Conservation (phyloP, 345 rosid species). For the Rhodomyrtus tomentosa region DNA sequence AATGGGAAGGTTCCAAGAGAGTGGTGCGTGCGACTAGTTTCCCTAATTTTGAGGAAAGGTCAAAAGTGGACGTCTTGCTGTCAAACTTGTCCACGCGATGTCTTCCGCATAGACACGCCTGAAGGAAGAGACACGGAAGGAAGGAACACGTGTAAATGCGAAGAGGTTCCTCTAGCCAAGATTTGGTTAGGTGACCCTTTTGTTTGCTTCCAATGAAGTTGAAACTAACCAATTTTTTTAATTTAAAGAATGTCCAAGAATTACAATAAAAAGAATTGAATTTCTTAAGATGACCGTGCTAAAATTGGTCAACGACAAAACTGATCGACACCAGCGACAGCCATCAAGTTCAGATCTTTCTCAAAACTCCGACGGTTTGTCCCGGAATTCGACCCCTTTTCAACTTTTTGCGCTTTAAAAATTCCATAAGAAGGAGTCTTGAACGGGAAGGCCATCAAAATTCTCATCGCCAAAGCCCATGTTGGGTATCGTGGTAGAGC, state of each 20-base stretch:
- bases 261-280: background rate
- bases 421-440: slow-evolving; percentile 53
- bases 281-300: background rate
- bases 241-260: background rate
- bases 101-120: background rate
- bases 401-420: slow-evolving; percentile 11
- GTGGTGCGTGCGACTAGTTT: background rate
- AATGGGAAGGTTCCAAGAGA: background rate
- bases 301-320: background rate
- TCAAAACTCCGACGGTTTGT: background rate
- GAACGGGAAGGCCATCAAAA: slow-evolving; percentile 12
- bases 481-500: slow-evolving; percentile 1
- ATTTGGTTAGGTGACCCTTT: background rate
- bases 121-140: background rate
- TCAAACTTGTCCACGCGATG: background rate
- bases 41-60: background rate
- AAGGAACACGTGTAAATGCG: background rate
- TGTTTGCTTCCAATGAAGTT: background rate
- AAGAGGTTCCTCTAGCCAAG: too few relatives aligned
- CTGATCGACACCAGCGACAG: background rate
- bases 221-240: background rate
- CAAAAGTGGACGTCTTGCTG: background rate
- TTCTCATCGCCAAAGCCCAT: slow-evolving; percentile 20
- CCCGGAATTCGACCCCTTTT: slow-evolving; percentile 2
- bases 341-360: background rate